phyloP scores from a whole-genome alignment of 1,284 basidiomycete species.

The Vanrija sp. region DNA sequence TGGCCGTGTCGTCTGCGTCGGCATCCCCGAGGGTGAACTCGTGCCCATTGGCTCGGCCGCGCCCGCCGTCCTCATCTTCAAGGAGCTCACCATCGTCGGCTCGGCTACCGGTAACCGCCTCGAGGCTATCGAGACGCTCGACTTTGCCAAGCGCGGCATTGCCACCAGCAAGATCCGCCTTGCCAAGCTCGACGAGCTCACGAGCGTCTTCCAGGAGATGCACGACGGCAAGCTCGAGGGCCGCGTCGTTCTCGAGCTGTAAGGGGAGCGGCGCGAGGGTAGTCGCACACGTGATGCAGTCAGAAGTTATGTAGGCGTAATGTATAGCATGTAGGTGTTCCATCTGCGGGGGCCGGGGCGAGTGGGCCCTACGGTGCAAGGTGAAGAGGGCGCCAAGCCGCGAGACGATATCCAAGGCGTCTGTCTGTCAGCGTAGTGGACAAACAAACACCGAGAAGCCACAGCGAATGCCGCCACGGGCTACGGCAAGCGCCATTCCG shows the following conservation, averaged over 20 bases:
- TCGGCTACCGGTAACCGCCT: slow-evolving; percentile 8
- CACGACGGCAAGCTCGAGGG: slow-evolving; percentile 14
- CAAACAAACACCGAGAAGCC: too few relatives aligned
- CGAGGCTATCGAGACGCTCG: slow-evolving; percentile 16
- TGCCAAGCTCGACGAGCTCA: slow-evolving; percentile 14
- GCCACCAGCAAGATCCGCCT: slow-evolving; percentile 7
- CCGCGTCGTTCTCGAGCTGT: slow-evolving; percentile 12
- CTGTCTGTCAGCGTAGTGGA: too few relatives aligned
- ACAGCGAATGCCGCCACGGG: too few relatives aligned
- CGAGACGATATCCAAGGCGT: too few relatives aligned
- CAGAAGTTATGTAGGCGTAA: background rate
- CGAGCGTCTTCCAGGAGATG: slow-evolving; percentile 12
- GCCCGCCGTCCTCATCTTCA: slow-evolving; percentile 6
- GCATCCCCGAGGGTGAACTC: slow-evolving; percentile 56
- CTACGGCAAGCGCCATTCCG: too few relatives aligned
- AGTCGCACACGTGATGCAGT: background rate
- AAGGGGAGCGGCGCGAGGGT: background rate
- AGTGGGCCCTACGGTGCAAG: too few relatives aligned
- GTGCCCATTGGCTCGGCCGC: slow-evolving; percentile 4
- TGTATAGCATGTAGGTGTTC: too few relatives aligned
- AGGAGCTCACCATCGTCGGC: slow-evolving; percentile 10
- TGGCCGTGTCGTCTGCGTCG: slow-evolving; percentile 67
- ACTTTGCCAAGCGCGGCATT: slow-evolving; percentile 10
- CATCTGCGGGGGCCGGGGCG: background rate
- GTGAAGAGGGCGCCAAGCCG: too few relatives aligned